Evolutionary conservation across 352 stramenopile species (phyloP).

Genomic region (Pythium phragmiticola): DNA sequence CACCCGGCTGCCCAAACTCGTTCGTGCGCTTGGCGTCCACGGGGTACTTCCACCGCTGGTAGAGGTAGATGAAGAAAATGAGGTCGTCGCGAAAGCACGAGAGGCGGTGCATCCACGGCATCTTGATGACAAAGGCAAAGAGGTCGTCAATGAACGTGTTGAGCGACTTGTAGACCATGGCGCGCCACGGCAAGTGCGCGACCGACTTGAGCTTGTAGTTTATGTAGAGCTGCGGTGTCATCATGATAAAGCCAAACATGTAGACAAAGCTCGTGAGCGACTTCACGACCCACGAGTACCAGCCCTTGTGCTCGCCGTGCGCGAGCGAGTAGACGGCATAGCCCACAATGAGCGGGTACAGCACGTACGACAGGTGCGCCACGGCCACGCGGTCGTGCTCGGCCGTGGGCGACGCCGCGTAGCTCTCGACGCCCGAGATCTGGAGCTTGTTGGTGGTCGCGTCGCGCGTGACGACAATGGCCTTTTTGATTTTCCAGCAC

Average conservation of each 20-base stretch:
- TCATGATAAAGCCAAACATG: slow-evolving; percentile 99
- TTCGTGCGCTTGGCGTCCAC: slow-evolving; percentile 91
- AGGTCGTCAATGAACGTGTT: slow-evolving; percentile 99
- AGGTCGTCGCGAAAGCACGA: slow-evolving; percentile 99
- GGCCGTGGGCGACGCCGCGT: slow-evolving; percentile 76
- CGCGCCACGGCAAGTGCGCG: slow-evolving; percentile 95
- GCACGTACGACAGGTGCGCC: slow-evolving; percentile 78
- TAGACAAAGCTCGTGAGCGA: slow-evolving; percentile 98
- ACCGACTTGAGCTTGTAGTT: slow-evolving; percentile 99
- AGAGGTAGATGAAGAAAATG: slow-evolving; percentile 99
- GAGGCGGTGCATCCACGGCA: slow-evolving; percentile 98
- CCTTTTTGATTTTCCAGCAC: slow-evolving; percentile 94
- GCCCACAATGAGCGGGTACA: slow-evolving; percentile 89
- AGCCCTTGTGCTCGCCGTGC: slow-evolving; percentile 93
- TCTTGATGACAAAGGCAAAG: slow-evolving; percentile 97
- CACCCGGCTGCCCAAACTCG: slow-evolving; percentile 90
- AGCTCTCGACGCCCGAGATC: slow-evolving; percentile 80
- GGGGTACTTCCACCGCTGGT: slow-evolving; percentile 97
- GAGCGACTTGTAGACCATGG: slow-evolving; percentile 98
- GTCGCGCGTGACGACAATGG: slow-evolving; percentile 81
- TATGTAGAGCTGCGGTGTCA: slow-evolving; percentile 98
- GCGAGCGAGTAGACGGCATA: slow-evolving; percentile 95
- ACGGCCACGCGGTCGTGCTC: slow-evolving; percentile 85
- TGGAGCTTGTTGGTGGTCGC: slow-evolving; percentile 69
- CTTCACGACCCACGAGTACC: slow-evolving; percentile 97